Evolutionary conservation across 495 filamentous ascomycete genomes (phyloP).

Genomic region (Hypomontagnella submonticulosa): DNA sequence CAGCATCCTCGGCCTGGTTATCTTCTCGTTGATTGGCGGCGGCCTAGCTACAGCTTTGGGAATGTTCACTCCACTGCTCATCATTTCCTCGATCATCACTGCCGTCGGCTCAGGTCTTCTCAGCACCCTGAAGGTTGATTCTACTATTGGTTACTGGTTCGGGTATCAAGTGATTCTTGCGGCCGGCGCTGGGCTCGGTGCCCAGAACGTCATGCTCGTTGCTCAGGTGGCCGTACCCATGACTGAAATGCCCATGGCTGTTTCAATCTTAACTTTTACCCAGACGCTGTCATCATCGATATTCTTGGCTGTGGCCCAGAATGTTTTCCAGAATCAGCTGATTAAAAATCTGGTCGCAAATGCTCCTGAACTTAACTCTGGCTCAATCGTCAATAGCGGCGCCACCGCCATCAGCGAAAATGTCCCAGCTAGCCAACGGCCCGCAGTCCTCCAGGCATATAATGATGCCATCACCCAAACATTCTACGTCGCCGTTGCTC

Average conservation of each 20-base stretch:
- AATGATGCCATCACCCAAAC: conserved; percentile 73
- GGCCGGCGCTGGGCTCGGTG: conserved; percentile 66
- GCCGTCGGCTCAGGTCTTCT: conserved; percentile 78
- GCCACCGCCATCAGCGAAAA: conserved; percentile 60
- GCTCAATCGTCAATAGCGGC: conserved; percentile 14
- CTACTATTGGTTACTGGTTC: conserved; percentile 71
- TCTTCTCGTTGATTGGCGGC: conserved; percentile 72
- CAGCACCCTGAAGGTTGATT: conserved; percentile 69
- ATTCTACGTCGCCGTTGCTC: conserved; percentile 76
- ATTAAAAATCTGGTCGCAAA: conserved; percentile 16
- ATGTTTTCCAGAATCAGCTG: conserved; percentile 27
- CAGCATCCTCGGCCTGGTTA: conserved; percentile 70
- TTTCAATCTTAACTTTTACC: conserved; percentile 27
- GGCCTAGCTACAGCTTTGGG: conserved; percentile 66
- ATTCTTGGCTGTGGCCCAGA: conserved; percentile 25
- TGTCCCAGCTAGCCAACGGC: conserved; percentile 59
- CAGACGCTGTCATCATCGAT: conserved; percentile 25
- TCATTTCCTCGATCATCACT: conserved; percentile 58
- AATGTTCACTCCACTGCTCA: conserved; percentile 66
- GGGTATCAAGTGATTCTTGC: conserved; percentile 79
- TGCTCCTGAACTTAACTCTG: conserved; percentile 12
- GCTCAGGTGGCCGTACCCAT: conserved; percentile 25
- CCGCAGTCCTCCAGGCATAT: conserved; percentile 72
- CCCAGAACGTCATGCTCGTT: conserved; percentile 32
- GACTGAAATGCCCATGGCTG: conserved; percentile 23